phyloP scores from a whole-genome alignment of 805 yeast genomes.

The Danielia oregonensis region DNA sequence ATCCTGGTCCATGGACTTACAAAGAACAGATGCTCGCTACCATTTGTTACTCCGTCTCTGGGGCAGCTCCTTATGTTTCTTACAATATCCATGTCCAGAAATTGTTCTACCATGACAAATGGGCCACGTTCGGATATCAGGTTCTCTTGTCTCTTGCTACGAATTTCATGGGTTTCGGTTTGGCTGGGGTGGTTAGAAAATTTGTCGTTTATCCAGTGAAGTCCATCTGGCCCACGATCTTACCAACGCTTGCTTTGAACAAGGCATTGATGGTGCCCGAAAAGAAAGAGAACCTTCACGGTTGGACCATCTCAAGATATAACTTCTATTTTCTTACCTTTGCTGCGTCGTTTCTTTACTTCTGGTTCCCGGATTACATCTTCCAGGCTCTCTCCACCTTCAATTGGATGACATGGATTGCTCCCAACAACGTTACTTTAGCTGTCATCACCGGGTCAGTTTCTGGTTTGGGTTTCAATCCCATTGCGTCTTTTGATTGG shows the following conservation, averaged over 20 bases:
- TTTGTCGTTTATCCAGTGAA: constrained; percentile 25
- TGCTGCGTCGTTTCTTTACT: constrained; percentile 33
- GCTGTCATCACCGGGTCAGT: constrained; percentile 46
- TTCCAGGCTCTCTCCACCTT: constrained; percentile 41
- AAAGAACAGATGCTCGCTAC: constrained; percentile 69
- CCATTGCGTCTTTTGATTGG: constrained; percentile 53
- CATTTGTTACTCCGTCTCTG: constrained; percentile 33
- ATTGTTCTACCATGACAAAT: constrained; percentile 20
- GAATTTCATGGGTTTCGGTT: constrained; percentile 28
- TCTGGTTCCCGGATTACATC: constrained; percentile 45
- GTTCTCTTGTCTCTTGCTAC: constrained; percentile 22
- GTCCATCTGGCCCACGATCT: constrained; percentile 27
- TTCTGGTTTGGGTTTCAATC: constrained; percentile 52
- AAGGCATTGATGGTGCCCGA: constrained; percentile 38
- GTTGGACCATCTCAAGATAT: constrained; percentile 32
- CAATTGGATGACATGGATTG: constrained; percentile 59
- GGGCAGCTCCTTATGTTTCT: constrained; percentile 25
- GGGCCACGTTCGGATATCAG: constrained; percentile 25
- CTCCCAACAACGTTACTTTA: constrained; percentile 45
- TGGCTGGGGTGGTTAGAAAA: constrained; percentile 28
- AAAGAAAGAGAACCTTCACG: constrained; percentile 25
- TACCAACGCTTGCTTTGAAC: constrained; percentile 46
- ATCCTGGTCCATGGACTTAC: constrained; percentile 62
- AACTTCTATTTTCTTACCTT: constrained; percentile 24
- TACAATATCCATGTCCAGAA: constrained; percentile 24